phyloP scores from a whole-genome alignment of 2,329 filamentous ascomycete genomes.

The Dactylonectria macrodidyma region DNA sequence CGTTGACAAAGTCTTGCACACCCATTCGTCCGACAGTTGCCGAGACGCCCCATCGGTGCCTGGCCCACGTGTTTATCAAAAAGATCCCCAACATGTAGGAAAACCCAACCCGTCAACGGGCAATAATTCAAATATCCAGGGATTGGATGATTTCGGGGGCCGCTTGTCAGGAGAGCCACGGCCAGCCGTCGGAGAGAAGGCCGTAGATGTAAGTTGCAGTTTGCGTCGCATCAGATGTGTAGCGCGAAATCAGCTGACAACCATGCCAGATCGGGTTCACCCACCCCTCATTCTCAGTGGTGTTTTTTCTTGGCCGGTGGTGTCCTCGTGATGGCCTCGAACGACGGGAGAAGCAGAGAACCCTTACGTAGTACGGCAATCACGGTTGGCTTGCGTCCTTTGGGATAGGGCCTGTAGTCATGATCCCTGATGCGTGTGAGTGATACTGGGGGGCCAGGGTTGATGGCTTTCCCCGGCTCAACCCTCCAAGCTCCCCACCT shows the following conservation, averaged over 20 bases:
- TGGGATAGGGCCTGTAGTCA: conserved; percentile 20
- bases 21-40: conserved; percentile 18
- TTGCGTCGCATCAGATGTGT: not conserved
- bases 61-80: conserved; percentile 24
- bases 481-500: not conserved
- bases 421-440: not conserved
- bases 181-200: conserved; percentile 19
- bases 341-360: conserved; percentile 6
- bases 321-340: conserved; percentile 12
- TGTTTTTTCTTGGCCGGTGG: not conserved
- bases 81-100: not conserved
- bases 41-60: conserved; percentile 5
- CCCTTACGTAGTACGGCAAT: not conserved
- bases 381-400: not conserved
- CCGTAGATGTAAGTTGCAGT: not conserved
- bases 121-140: not conserved
- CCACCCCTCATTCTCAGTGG: conserved; percentile 4
- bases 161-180: not conserved
- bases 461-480: not conserved
- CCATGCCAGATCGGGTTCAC: conserved; percentile 18
- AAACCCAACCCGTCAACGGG: not conserved
- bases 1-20: conserved; percentile 12
- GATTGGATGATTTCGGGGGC: not conserved
- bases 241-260: conserved; percentile 14
- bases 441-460: not conserved